phyloP scores from a whole-genome alignment of 345 rosid species.

The Sapria himalayana region DNA sequence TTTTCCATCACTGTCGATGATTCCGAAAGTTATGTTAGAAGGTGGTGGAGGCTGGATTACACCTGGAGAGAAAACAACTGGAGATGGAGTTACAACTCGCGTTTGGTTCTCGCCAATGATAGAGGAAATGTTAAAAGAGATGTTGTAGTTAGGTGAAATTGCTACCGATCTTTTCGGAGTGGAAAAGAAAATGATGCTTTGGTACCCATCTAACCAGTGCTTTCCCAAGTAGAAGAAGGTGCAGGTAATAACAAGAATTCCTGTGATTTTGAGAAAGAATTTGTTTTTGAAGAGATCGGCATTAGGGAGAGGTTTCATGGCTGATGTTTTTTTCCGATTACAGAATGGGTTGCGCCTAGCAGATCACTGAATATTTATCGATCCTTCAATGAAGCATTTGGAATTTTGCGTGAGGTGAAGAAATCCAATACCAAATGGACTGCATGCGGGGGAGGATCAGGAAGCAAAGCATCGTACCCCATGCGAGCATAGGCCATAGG shows the following conservation, averaged over 20 bases:
- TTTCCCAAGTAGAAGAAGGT: slow-evolving; percentile 73
- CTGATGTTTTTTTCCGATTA: no score
- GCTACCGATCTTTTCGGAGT: slow-evolving; percentile 20
- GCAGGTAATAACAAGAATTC: slow-evolving; percentile 29
- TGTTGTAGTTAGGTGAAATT: slow-evolving; percentile 38
- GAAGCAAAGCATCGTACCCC: no score
- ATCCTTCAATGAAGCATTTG: no score
- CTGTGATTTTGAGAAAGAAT: slow-evolving; percentile 21
- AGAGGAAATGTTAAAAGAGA: slow-evolving; percentile 23
- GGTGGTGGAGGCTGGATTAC: slow-evolving; percentile 6
- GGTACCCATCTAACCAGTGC: slow-evolving; percentile 54
- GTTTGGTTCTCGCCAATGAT: slow-evolving; percentile 18
- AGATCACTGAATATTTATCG: no score
- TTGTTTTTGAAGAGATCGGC: slow-evolving; percentile 22
- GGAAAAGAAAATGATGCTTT: slow-evolving; percentile 63
- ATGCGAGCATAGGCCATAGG: no score
- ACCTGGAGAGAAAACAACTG: slow-evolving; percentile 1
- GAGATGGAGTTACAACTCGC: neutral
- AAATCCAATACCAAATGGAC: no score
- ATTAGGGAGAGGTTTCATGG: slow-evolving; percentile 29
- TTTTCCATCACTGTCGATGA: slow-evolving; percentile 58
- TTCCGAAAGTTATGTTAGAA: slow-evolving; percentile 32
- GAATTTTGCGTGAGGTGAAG: no score
- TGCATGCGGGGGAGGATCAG: no score
- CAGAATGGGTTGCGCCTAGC: no score